These are phyloP conservation scores for Sarocladium kiliense DNA, from an alignment of 2,329 filamentous ascomycete genomes.

Conservation along the genomic window DNA sequence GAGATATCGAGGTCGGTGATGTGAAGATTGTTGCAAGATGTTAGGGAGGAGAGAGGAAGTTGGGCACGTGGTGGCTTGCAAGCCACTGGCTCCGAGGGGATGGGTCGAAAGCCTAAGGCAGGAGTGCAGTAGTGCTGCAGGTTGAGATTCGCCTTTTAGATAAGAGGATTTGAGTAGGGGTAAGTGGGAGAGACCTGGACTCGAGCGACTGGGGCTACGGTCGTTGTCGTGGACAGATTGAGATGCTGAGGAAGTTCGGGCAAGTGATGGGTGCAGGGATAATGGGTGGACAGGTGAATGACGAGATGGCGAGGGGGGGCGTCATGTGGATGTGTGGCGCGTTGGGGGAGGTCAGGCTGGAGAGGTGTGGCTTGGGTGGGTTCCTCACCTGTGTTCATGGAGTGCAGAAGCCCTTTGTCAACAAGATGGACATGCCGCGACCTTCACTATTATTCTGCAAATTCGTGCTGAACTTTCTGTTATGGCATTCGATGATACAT, in stretches of 20 bases:
- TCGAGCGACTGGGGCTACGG: no score
- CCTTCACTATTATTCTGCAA: no score
- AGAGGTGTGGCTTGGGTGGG: neutral
- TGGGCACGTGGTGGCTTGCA: slow-evolving; percentile 8
- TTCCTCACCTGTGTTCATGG: no score
- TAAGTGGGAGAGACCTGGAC: no score
- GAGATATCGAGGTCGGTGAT: neutral
- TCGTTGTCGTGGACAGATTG: no score
- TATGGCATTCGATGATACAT: no score
- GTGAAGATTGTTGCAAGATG: neutral
- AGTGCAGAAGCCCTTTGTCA: neutral
- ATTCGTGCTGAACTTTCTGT: no score
- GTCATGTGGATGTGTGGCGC: neutral
- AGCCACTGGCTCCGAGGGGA: neutral
- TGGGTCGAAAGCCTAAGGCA: neutral
- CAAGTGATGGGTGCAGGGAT: neutral
- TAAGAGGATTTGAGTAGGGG: neutral
- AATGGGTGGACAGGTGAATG: neutral
- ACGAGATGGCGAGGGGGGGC: neutral
- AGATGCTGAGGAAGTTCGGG: no score
- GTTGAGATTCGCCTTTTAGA: neutral
- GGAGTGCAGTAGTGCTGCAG: neutral
- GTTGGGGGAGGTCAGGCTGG: no score
- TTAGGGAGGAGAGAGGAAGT: neutral
- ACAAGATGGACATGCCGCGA: no score